A percentile compares a stretch with the other conserved stretches of the same genome.
phyloP scores from a whole-genome alignment of 2,329 filamentous ascomycete genomes.

The Cladophialophora psammophila region DNA sequence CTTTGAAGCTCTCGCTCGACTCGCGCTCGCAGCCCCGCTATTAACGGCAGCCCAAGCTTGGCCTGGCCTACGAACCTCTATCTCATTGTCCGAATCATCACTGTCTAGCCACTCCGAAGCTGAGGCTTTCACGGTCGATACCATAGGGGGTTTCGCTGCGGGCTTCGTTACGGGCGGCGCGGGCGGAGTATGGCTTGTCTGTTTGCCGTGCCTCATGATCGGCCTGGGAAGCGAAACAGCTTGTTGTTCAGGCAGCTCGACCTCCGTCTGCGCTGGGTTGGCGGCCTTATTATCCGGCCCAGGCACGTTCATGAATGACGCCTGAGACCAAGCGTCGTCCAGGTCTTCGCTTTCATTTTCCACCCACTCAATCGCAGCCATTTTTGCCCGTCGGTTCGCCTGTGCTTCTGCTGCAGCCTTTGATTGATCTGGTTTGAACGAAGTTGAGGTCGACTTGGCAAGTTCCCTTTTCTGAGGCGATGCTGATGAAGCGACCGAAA shows the following conservation, averaged over 20 bases:
- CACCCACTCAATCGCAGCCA: slow-evolving; percentile 45
- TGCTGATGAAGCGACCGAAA: slow-evolving; percentile 11
- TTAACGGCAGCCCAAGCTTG: slow-evolving; percentile 26
- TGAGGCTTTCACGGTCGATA: slow-evolving; percentile 28
- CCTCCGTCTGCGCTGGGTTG: background rate
- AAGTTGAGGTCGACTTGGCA: slow-evolving; percentile 13
- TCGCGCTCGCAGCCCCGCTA: background rate
- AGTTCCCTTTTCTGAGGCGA: slow-evolving; percentile 9
- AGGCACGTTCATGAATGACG: slow-evolving; percentile 27
- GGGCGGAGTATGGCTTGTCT: background rate
- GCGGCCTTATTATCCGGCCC: background rate
- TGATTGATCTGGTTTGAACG: slow-evolving; percentile 9
- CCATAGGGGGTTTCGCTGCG: background rate
- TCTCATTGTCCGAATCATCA: slow-evolving; percentile 33
- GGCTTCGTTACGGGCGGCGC: background rate
- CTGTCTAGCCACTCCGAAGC: slow-evolving; percentile 37
- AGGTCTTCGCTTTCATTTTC: slow-evolving; percentile 40
- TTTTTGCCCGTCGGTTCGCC: slow-evolving; percentile 46
- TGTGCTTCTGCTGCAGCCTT: slow-evolving; percentile 38
- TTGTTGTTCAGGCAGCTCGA: background rate
- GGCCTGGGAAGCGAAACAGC: background rate
- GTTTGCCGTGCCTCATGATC: background rate
- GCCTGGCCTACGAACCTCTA: background rate
- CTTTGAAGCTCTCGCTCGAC: slow-evolving; percentile 3
- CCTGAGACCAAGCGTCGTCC: slow-evolving; percentile 35